A percentile compares a stretch with the other conserved stretches of the same genome.
phyloP scores from a whole-genome alignment of 2,329 filamentous ascomycete species.

The Tolypocladium sp. region DNA sequence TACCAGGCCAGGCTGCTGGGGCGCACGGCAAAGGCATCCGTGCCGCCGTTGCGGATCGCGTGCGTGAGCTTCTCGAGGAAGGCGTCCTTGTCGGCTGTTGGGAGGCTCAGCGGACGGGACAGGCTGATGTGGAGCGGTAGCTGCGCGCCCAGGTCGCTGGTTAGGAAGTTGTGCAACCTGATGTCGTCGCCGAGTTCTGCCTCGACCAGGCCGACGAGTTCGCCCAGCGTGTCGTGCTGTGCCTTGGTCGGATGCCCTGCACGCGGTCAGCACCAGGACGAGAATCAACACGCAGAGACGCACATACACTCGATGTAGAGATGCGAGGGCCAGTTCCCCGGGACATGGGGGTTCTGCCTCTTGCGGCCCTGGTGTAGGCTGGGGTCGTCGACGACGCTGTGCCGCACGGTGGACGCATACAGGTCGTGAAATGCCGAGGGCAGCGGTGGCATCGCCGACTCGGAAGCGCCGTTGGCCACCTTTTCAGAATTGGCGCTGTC shows the following conservation, averaged over 20 bases:
- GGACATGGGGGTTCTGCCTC: conserved; percentile 71
- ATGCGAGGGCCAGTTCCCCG: conserved; percentile 89
- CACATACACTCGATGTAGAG: conserved; percentile 83
- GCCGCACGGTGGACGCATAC: conserved; percentile 73
- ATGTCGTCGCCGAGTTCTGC: conserved; percentile 18
- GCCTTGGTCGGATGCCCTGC: conserved; percentile 44
- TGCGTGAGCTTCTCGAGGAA: conserved; percentile 52
- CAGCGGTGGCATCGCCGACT: conserved; percentile 55
- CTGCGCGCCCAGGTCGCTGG: conserved; percentile 67
- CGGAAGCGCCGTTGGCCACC: background rate
- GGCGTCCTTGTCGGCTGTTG: conserved; percentile 58
- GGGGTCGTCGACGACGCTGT: conserved; percentile 74
- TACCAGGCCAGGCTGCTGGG: conserved; percentile 37
- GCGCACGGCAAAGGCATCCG: conserved; percentile 26
- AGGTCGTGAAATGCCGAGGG: conserved; percentile 78
- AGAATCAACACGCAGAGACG: background rate
- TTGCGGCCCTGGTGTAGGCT: conserved; percentile 77
- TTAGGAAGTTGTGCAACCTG: conserved; percentile 59
- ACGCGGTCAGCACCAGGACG: background rate
- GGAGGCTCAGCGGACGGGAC: conserved; percentile 69
- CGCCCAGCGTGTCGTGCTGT: conserved; percentile 37
- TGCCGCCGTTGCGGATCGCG: conserved; percentile 22
- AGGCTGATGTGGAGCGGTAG: conserved; percentile 85
- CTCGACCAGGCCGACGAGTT: conserved; percentile 29
- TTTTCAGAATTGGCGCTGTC: background rate